A percentile compares a stretch with the other conserved stretches of the same genome.
Conservation (phyloP, 768 basidiomycete species). For the Galerina marginata region DNA sequence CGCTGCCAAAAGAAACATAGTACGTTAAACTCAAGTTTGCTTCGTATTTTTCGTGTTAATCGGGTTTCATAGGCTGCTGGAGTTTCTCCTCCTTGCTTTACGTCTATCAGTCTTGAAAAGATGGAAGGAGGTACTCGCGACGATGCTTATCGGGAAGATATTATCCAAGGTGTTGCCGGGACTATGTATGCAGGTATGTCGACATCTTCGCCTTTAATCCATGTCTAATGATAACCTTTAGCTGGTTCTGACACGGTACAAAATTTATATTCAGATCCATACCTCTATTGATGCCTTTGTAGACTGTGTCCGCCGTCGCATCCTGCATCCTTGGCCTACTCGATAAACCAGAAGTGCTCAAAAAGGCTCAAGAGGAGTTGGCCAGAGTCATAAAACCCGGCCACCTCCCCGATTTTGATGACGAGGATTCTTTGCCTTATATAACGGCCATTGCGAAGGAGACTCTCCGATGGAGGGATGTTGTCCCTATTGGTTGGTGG, state of each 20-base stretch:
- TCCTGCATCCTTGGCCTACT: conserved; percentile 40
- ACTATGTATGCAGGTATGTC: conserved; percentile 33
- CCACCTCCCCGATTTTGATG: conserved; percentile 38
- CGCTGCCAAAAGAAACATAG: conserved; percentile 29
- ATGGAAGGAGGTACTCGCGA: conserved; percentile 28
- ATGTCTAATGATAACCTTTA: background rate
- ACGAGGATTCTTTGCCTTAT: conserved; percentile 34
- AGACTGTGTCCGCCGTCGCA: conserved; percentile 33
- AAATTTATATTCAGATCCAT: background rate
- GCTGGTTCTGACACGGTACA: conserved; percentile 28
- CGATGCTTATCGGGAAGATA: conserved; percentile 20
- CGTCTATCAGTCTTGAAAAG: conserved; percentile 26
- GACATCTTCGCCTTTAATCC: no score
- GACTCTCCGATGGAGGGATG: conserved; percentile 35
- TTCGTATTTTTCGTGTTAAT: background rate
- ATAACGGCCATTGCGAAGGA: conserved; percentile 39
- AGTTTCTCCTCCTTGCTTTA: conserved; percentile 23
- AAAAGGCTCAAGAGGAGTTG: conserved; percentile 40
- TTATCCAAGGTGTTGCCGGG: conserved; percentile 42
- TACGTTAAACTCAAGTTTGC: conserved; percentile 11
- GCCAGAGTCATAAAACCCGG: conserved; percentile 38
- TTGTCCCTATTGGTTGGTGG: conserved; percentile 35
- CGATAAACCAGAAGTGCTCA: conserved; percentile 35
- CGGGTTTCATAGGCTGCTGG: conserved; percentile 8
- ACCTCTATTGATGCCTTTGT: background rate